These are phyloP conservation scores for Rhodotorula sp. DNA, from an alignment of 1,284 basidiomycete genomes.

Conservation along the genomic window DNA sequence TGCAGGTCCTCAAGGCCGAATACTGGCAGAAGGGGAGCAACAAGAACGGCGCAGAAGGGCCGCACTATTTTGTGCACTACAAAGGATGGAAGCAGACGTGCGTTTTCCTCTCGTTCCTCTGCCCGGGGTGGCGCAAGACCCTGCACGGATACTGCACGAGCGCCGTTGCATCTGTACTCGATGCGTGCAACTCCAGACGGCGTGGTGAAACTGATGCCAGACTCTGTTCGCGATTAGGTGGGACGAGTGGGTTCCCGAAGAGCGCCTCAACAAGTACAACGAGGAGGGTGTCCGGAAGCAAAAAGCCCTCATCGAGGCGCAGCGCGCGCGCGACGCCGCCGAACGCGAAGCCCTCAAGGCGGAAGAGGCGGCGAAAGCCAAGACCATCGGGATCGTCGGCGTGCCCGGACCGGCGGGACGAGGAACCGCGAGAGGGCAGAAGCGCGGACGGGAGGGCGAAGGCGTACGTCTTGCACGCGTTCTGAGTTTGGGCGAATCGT, in stretches of 20 bases:
- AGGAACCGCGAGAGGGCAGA: conserved; percentile 49
- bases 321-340: conserved; percentile 57
- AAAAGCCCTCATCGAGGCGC: conserved; percentile 53
- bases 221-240: conserved; percentile 59
- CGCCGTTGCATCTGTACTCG: not conserved
- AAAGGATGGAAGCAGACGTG: conserved; percentile 99
- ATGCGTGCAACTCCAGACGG: not conserved
- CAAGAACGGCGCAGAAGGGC: conserved; percentile 64
- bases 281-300: conserved; percentile 81
- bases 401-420: conserved; percentile 46
- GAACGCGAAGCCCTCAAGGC: conserved; percentile 45
- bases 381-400: not conserved
- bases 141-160: not conserved
- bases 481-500: too few species aligned
- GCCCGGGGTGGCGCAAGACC: not conserved
- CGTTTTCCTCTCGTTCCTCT: conserved; percentile 49
- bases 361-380: conserved; percentile 40
- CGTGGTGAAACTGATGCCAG: not conserved
- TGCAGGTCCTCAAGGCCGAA: conserved; percentile 71
- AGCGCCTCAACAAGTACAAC: conserved; percentile 79
- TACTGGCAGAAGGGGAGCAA: conserved; percentile 70
- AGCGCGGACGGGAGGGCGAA: conserved; percentile 42
- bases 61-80: conserved; percentile 95
- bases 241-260: conserved; percentile 95
- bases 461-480: conserved; percentile 9